Evolutionary conservation across 2,329 filamentous ascomycete species (phyloP).

Genomic region (Diplocarpon rosae): DNA sequence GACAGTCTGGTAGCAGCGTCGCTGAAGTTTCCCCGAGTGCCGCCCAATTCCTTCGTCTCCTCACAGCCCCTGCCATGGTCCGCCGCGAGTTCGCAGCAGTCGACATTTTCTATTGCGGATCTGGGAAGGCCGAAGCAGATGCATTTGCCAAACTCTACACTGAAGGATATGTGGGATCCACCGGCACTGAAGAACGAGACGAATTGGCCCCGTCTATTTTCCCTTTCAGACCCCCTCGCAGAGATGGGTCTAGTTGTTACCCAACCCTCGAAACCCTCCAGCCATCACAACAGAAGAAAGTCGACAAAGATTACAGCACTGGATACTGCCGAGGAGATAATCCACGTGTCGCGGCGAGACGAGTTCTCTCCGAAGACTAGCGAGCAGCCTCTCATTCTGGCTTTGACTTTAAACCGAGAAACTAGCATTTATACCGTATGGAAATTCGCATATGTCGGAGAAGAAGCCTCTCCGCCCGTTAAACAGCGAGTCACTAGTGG

Average conservation of each 20-base stretch:
- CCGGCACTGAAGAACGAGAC: conserved; percentile 42
- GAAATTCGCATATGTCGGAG: conserved; percentile 67
- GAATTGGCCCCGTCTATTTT: conserved; percentile 67
- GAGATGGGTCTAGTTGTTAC: conserved; percentile 77
- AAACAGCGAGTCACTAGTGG: conserved; percentile 21
- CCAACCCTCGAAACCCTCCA: conserved; percentile 34
- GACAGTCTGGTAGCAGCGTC: conserved; percentile 40
- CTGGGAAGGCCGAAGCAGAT: conserved; percentile 44
- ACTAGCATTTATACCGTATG: conserved; percentile 73
- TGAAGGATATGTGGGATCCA: conserved; percentile 48
- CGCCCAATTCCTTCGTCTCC: conserved; percentile 74
- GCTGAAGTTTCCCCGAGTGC: conserved; percentile 49
- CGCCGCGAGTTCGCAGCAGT: conserved; percentile 36
- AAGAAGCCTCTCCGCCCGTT: conserved; percentile 43
- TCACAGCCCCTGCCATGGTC: conserved; percentile 49
- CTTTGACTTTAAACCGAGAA: conserved; percentile 71
- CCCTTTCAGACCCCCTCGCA: conserved; percentile 72
- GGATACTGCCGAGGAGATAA: conserved; percentile 66
- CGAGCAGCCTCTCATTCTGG: conserved; percentile 51
- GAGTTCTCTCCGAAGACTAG: conserved; percentile 34
- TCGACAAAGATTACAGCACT: conserved; percentile 45
- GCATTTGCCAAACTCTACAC: conserved; percentile 39
- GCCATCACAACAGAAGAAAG: conserved; percentile 30
- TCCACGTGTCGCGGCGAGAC: conserved; percentile 64
- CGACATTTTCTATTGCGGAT: conserved; percentile 45